Conservation (phyloP, 1,284 basidiomycete genomes). For the Malassezia vespertilionis region DNA sequence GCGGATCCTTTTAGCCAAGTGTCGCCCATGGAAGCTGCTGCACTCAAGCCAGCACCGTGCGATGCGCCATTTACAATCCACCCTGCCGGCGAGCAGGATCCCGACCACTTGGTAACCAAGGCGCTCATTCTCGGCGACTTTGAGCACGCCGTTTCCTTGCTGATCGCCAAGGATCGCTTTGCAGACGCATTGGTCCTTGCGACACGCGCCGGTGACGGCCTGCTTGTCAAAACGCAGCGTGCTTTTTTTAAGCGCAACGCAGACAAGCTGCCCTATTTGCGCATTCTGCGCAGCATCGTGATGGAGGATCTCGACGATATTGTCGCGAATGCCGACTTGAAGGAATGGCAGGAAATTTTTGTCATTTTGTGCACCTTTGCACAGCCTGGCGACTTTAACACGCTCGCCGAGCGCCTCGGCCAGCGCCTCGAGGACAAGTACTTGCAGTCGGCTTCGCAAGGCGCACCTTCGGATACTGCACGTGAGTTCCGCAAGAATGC, state of each 20-base stretch:
- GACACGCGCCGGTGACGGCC: conserved; percentile 75
- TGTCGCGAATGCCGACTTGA: conserved; percentile 85
- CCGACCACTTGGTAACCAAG: conserved; percentile 78
- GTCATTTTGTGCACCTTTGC: conserved; percentile 95
- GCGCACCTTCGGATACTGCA: conserved; percentile 44
- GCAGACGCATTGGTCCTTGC: conserved; percentile 90
- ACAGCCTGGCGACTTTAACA: conserved; percentile 67
- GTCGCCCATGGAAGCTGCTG: background rate
- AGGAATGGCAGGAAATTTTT: conserved; percentile 94
- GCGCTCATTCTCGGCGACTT: conserved; percentile 91
- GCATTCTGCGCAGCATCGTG: conserved; percentile 89
- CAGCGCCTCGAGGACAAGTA: conserved; percentile 76
- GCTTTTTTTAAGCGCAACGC: conserved; percentile 81
- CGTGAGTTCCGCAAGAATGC: conserved; percentile 71
- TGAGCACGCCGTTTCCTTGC: conserved; percentile 77
- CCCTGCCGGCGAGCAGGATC: conserved; percentile 73
- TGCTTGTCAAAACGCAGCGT: conserved; percentile 81
- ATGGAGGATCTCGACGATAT: conserved; percentile 82
- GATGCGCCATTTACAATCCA: conserved; percentile 72
- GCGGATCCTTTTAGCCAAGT: conserved; percentile 36
- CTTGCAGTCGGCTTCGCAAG: conserved; percentile 51
- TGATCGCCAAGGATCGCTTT: conserved; percentile 75
- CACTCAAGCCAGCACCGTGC: conserved; percentile 1
- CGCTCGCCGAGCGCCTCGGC: conserved; percentile 81
- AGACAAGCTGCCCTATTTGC: conserved; percentile 69